A percentile compares a stretch with the other conserved stretches of the same genome.
phyloP scores from a whole-genome alignment of 1,284 basidiomycete genomes.

The Caloboletus inedulis region DNA sequence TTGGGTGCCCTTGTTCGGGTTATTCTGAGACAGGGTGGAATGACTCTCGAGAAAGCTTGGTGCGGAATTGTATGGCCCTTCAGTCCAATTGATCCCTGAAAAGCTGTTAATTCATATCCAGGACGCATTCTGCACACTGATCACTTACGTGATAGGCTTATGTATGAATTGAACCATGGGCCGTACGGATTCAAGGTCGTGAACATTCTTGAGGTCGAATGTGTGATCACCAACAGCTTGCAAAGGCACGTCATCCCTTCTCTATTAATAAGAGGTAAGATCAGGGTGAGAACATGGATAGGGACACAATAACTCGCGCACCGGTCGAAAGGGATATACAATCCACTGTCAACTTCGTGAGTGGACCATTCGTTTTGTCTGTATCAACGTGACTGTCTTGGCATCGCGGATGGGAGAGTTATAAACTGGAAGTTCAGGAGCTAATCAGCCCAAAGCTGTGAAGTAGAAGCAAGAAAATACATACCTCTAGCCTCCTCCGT shows the following conservation, averaged over 20 bases:
- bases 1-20: too few relatives aligned
- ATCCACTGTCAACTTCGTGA: slow-evolving; percentile 20
- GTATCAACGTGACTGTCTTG: slow-evolving; percentile 25
- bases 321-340: slow-evolving; percentile 11
- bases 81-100: too few relatives aligned
- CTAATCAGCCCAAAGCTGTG: neutral
- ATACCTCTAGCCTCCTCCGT: neutral
- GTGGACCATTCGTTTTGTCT: slow-evolving; percentile 4
- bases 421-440: neutral
- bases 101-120: too few relatives aligned
- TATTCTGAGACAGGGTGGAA: too few relatives aligned
- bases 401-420: slow-evolving; percentile 14
- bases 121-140: neutral
- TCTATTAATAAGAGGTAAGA: neutral
- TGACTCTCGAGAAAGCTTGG: too few relatives aligned
- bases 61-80: too few relatives aligned
- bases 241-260: too few relatives aligned
- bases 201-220: too few relatives aligned
- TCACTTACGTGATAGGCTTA: neutral
- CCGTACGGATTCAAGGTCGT: neutral
- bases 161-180: neutral
- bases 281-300: neutral
- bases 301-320: slow-evolving; percentile 29
- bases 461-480: neutral
- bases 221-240: too few relatives aligned